Base-by-base conservation (phyloP, 2,329 filamentous ascomycete genomes). In the Podosphaera xanthii region DNA sequence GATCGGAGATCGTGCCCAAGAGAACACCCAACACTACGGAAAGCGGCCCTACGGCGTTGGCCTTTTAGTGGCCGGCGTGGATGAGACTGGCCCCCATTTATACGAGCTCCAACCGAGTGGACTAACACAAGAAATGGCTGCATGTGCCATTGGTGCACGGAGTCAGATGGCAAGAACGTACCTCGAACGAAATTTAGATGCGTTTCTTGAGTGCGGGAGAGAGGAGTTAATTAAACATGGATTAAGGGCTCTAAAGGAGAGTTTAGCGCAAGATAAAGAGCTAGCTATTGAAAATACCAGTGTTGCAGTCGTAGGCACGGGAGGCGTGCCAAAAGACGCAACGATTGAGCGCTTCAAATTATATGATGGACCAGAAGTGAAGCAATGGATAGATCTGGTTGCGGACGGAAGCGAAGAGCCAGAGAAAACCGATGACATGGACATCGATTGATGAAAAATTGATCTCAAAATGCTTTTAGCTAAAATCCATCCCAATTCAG, bases 141-240 rank as follows among this genome's bases (percentile, higher is more conserved):
- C 92, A 33, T 96, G 91, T 70, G 91, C 90, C 61, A 98, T 98
- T 71, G 92, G 92, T 58, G 92, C 92, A 55, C 80, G 92, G 67
- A 92, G 86, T 71, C 92, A 98, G 76, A 97, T 97, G 88, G 92
- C 92, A 33, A 78, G 92, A 69, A 98, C 92, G 63, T 98, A 98
- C 73, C 77, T 98, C 59, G 92, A 98, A 79, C 80, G 88, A 69
- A 86, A 96, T 73, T 74, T 96, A 62, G 90, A 94, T 63, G 75
- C 82, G 65, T 97, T 98, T 71, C 79, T 81, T 67, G 78, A 79
- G 64, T 83, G 82, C 69, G 81, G 77, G 63, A 78, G 87, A 67
- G 91, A 96, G 69, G 87, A 94, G 72, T 76, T 98, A 69, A 83
- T 98, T 67, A 82, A 82, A 73, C 92, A 98, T 75, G 92, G 91